Evolutionary conservation across 1,284 basidiomycete genomes (phyloP).

Genomic region (Coriolopsis trogii): DNA sequence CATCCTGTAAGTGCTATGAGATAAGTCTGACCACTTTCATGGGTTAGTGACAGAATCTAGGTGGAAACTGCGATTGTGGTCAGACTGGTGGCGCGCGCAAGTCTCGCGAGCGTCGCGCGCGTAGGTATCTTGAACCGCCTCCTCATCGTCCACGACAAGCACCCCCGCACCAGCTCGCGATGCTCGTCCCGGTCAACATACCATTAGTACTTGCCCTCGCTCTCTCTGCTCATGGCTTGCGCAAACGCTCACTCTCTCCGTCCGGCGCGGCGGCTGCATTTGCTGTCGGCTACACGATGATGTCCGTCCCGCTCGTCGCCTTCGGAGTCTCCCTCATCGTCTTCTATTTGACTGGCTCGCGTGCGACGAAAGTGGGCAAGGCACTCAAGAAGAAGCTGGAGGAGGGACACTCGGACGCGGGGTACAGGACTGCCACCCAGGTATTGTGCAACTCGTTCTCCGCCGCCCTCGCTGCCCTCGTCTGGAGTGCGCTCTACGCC

Average conservation of each 20-base stretch:
- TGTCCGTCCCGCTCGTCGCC: conserved; percentile 60
- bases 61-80: no score
- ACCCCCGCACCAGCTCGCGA: no score
- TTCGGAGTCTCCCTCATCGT: conserved; percentile 79
- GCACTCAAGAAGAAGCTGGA: conserved; percentile 76
- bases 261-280: conserved; percentile 80
- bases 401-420: conserved; percentile 71
- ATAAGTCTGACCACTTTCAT: no score
- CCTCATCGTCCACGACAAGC: no score
- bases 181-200: no score
- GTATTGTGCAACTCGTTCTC: conserved; percentile 83
- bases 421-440: conserved; percentile 78
- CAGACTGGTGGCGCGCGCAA: no score
- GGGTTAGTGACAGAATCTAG: no score
- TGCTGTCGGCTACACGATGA: conserved; percentile 68
- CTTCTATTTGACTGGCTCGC: conserved; percentile 83
- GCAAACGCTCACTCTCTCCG: conserved; percentile 64
- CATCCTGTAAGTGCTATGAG: no score
- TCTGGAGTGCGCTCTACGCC: conserved; percentile 67
- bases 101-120: no score
- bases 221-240: conserved; percentile 53
- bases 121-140: no score
- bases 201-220: conserved; percentile 45
- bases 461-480: conserved; percentile 62
- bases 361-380: conserved; percentile 85